phyloP scores from a whole-genome alignment of 2,329 filamentous ascomycete genomes.

The Paecilomyces variotii region DNA sequence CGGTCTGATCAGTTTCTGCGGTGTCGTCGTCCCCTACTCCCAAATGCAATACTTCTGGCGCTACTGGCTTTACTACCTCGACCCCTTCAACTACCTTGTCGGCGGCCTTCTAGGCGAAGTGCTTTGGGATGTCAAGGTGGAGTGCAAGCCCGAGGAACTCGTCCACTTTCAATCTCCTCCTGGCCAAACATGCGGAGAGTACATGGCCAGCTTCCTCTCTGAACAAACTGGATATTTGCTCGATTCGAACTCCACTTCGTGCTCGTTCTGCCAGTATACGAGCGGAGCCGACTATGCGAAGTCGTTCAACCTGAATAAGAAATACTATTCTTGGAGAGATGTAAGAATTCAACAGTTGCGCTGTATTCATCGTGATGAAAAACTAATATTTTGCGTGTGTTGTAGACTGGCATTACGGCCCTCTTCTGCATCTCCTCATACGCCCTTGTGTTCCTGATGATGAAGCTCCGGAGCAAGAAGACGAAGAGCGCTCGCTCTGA shows the following conservation, averaged over 20 bases:
- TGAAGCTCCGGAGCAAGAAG: constrained; percentile 43
- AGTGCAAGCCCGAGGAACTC: constrained; percentile 26
- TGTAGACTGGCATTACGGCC: constrained; percentile 34
- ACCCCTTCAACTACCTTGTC: constrained; percentile 38
- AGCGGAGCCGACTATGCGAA: constrained; percentile 26
- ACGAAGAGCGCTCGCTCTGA: constrained; percentile 37
- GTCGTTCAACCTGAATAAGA: constrained; percentile 24
- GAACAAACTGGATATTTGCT: constrained; percentile 21
- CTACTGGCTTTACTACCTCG: constrained; percentile 38
- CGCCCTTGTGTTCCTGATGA: constrained; percentile 38
- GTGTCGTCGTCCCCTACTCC: constrained; percentile 31
- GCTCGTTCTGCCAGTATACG: constrained; percentile 24
- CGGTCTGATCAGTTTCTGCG: constrained; percentile 32
- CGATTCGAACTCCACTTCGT: constrained; percentile 20
- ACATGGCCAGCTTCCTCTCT: constrained; percentile 24
- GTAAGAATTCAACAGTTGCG: constrained; percentile 11
- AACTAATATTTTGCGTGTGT: not conserved
- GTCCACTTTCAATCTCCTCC: constrained; percentile 18
- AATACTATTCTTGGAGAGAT: constrained; percentile 31
- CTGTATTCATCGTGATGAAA: not conserved
- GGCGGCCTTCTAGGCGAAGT: constrained; percentile 30
- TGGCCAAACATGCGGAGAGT: constrained; percentile 25
- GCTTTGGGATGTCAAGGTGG: constrained; percentile 32
- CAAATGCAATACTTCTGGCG: constrained; percentile 34
- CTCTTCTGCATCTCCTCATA: constrained; percentile 38